Evolutionary conservation across 2,329 filamentous ascomycete species (phyloP).

Genomic region (Dactylellina parvicollis): DNA sequence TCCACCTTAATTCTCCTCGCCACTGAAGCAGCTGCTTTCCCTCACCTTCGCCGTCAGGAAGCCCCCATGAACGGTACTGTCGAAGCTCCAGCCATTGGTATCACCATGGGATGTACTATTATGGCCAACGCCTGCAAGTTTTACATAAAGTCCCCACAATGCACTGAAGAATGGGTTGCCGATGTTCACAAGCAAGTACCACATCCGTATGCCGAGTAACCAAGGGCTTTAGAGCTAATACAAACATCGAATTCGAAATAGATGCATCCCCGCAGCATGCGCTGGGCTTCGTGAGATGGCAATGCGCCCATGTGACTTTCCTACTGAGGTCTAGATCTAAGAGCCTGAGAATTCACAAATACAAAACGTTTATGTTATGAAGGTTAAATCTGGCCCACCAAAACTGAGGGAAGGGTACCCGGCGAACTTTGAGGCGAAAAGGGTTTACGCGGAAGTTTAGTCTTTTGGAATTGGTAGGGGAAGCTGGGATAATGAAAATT

Average conservation of each 20-base stretch:
- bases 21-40: conserved; percentile 7
- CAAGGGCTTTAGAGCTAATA: not conserved
- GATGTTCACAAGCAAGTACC: conserved; percentile 35
- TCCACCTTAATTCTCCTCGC: conserved; percentile 10
- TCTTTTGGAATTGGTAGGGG: too few relatives aligned
- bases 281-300: conserved; percentile 21
- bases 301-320: conserved; percentile 15
- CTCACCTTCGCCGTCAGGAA: conserved; percentile 29
- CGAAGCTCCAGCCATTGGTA: conserved; percentile 23
- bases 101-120: conserved; percentile 27
- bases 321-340: not conserved
- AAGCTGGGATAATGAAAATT: too few relatives aligned
- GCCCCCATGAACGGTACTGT: conserved; percentile 17
- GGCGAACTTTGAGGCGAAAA: too few relatives aligned
- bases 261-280: conserved; percentile 27
- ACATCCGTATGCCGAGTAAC: too few relatives aligned
- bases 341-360: not conserved
- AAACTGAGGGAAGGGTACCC: too few relatives aligned
- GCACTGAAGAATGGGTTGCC: conserved; percentile 19
- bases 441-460: too few relatives aligned
- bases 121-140: conserved; percentile 34
- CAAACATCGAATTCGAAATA: not conserved
- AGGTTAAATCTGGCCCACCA: too few relatives aligned
- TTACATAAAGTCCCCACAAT: conserved; percentile 28
- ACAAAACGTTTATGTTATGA: not conserved